Base-by-base conservation (phyloP, 2,329 filamentous ascomycete species). In the Botrytis squamosa region DNA sequence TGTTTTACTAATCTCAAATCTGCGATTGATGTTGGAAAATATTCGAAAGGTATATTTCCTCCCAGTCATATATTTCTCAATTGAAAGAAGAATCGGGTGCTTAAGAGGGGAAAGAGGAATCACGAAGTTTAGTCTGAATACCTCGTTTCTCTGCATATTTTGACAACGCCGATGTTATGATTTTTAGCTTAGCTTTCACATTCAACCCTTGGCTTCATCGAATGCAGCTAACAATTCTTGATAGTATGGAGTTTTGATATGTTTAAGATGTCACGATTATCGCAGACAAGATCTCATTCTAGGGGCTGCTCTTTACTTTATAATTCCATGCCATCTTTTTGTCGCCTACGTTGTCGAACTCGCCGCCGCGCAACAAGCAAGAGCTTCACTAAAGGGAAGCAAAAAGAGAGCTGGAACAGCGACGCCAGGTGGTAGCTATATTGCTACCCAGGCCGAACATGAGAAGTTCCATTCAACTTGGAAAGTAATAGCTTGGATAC, bases 21-120 rank as follows among this genome's bases (percentile, higher is more conserved):
- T 99, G 70, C 91, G 96, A 76, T 87, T 99, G 80, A 93, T 98
- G 85, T 94, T 99, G 80, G 96, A 98, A 83, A 99, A 99, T 81
- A 71, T 73, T 46, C 71, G 66, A 70, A 73, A 73, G 71, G 71
- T 72, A 46, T 22, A 42, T 52, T 25, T 36, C 29, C 44, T 22
- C 33, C 44, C 33, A 25, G 36, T 65, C n/a, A 55, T 38, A 25
- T 63, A 40, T 33, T 74, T 40, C 59, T 70, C 49, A 33, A 22
- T 59, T 59, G 49, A 57, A 59, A 10, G 18, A 42, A 20, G 36
- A 40, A 57, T 33, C 57, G 49, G 65, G 10, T 38, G n/a, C 20
- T 14, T 36, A 55, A 20, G 33, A 44, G 29, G 25, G 40, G 20
- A 12, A 33, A 16, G 40, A 46, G 40, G 42, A 38, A 18, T 16